Base-by-base conservation (phyloP, 768 basidiomycete species). In the Coprinopsis marcescibilis region DNA sequence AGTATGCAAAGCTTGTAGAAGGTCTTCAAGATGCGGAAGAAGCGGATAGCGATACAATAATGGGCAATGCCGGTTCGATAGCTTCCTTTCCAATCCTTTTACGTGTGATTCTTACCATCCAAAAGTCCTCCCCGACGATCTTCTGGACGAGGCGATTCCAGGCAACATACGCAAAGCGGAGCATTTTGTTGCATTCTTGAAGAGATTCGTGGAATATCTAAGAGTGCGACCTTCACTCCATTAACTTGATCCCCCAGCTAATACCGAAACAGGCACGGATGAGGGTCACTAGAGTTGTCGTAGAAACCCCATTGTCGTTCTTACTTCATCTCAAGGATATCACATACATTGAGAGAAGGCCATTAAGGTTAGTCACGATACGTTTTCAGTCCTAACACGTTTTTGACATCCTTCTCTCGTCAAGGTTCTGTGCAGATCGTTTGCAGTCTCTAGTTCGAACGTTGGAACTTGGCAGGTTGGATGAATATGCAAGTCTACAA, bases 121-220 rank as follows among this genome's bases (percentile, higher is more conserved):
- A n/a, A n/a, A 14, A 48, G 92, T 90, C 24, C 71, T 99, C 2
- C 95, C 96, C 17, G 91, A 94, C 48, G 96, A 99, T 62, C 77
- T 99, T 38, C 71, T 99, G 38, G 85, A 83, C 43, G 96, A 99
- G 67, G 95, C 96, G 4, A 78, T 99, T 40, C 96, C 96, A 25
- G 96, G 96, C 10, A 99, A 99, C 58, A 99, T 99, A 50, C 78
- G 96, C 37, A 96, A 98, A 64, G 96, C 96, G 0, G 96, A 99
- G 60, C 96, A 99, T 67, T 99, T 99, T 57, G 91, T 97, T 13
- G 95, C 96, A 0, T 99, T 99, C 68, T 67, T 99, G 51, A 97
- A 95, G 65, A 83, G 96, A 44, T 96, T 99, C 59, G 92, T 99
- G 20, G 96, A 99, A 67, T 99, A 99, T 65, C 77, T 99, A 43